A percentile compares a stretch with the other conserved stretches of the same genome.
Conservation (phyloP, 306 rosid species). For the Betula pendula region DNA sequence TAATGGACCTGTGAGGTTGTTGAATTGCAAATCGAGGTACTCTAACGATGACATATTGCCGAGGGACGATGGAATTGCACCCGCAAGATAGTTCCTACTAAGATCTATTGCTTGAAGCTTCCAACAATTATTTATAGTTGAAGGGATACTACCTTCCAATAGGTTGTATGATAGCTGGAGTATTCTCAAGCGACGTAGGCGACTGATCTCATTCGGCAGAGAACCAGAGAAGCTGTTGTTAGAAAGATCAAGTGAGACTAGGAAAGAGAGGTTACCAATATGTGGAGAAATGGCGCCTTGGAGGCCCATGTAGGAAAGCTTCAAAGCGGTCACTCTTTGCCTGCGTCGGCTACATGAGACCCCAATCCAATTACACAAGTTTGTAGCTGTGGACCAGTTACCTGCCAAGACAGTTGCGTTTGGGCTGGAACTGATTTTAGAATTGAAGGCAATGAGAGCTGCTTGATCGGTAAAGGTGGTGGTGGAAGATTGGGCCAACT, state of each 20-base stretch:
- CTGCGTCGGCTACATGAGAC: not conserved
- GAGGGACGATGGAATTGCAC: not conserved
- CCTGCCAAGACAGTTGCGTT: not conserved
- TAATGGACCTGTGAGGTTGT: not conserved
- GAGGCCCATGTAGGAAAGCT: not conserved
- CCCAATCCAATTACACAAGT: not conserved
- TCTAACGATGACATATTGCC: not conserved
- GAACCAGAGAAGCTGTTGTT: not conserved
- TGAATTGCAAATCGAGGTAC: accelerated
- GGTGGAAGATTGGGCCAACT: not conserved
- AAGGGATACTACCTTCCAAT: not conserved
- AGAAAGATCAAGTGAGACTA: not conserved
- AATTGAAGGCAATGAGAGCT: conserved; percentile 7
- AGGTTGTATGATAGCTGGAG: accelerated
- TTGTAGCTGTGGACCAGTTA: not conserved
- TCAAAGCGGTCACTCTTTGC: not conserved
- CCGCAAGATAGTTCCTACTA: not conserved
- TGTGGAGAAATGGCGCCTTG: not conserved
- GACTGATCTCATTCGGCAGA: not conserved
- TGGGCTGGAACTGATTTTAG: not conserved
- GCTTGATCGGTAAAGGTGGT: not conserved
- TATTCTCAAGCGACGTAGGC: not conserved
- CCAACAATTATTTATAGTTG: not conserved
- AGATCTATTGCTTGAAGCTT: not conserved
- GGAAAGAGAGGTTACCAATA: conserved; percentile 3